phyloP scores from a whole-genome alignment of 352 stramenopile species.

The Pythium chondricola region DNA sequence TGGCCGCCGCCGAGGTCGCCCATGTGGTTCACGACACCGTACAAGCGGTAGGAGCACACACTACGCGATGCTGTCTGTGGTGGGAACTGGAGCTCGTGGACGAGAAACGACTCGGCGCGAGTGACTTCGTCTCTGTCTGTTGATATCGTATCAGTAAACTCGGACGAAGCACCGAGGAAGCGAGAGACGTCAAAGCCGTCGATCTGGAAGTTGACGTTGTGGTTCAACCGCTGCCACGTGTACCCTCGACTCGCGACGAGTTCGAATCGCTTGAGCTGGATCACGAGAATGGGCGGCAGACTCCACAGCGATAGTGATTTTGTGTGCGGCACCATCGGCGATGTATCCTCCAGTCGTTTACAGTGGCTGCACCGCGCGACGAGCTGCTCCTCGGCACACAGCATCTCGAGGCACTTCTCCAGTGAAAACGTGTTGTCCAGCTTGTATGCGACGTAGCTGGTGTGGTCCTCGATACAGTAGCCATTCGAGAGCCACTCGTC shows the following conservation, averaged over 20 bases:
- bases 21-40: constrained; percentile 93
- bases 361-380: constrained; percentile 41
- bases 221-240: constrained; percentile 67
- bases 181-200: constrained; percentile 72
- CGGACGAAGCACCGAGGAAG: constrained; percentile 24
- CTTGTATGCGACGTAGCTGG: constrained; percentile 30
- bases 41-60: constrained; percentile 85
- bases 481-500: constrained; percentile 20
- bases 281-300: constrained; percentile 43
- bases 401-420: constrained; percentile 32
- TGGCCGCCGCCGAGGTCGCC: constrained; percentile 91
- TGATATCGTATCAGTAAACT: background rate
- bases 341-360: constrained; percentile 31
- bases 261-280: constrained; percentile 71
- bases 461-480: constrained; percentile 24
- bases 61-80: constrained; percentile 32
- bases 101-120: constrained; percentile 26
- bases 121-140: constrained; percentile 17
- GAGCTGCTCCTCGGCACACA: constrained; percentile 41
- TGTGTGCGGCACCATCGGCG: constrained; percentile 39
- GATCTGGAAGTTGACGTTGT: constrained; percentile 91
- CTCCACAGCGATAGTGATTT: constrained; percentile 50
- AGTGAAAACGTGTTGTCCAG: constrained; percentile 25
- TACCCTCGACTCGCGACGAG: constrained; percentile 54
- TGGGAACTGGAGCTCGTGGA: constrained; percentile 32